These are phyloP conservation scores for Apophysomyces elegans DNA, from an alignment of 371 early-diverging fungal genomes.

Conservation along the genomic window DNA sequence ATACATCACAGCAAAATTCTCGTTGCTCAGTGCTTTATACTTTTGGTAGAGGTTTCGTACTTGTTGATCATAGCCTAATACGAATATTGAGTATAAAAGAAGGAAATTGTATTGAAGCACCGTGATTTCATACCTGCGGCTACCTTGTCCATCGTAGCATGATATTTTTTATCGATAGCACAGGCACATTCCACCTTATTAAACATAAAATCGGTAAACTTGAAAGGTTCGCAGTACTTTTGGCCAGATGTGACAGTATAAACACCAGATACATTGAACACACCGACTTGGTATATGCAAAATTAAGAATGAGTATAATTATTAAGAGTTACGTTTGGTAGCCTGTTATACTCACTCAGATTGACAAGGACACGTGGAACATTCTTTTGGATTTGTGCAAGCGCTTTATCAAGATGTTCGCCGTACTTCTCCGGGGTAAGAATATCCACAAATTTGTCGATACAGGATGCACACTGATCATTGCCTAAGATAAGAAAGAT, in stretches of 20 bases:
- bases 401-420: slow-evolving; percentile 22
- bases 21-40: slow-evolving; percentile 22
- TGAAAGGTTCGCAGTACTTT: slow-evolving; percentile 18
- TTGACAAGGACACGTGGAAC: slow-evolving; percentile 32
- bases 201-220: background rate
- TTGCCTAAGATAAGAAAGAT: slow-evolving; percentile 11
- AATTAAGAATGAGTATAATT: too few species aligned
- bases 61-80: background rate
- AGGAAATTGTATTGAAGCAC: background rate
- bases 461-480: slow-evolving; percentile 30
- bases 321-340: background rate
- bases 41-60: slow-evolving; percentile 23
- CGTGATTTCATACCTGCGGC: background rate
- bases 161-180: slow-evolving; percentile 11
- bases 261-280: slow-evolving; percentile 20
- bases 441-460: slow-evolving; percentile 2
- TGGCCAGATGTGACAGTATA: slow-evolving; percentile 18
- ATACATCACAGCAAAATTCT: slow-evolving; percentile 32
- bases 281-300: slow-evolving; percentile 7
- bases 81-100: background rate
- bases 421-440: slow-evolving; percentile 29
- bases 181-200: slow-evolving; percentile 20
- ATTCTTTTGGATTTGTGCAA: slow-evolving; percentile 22
- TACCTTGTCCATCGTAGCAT: slow-evolving; percentile 2
- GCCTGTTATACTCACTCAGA: slow-evolving; percentile 10